phyloP scores from a whole-genome alignment of 192 early-diverging fungal species.

The Entrophospora sp. region DNA sequence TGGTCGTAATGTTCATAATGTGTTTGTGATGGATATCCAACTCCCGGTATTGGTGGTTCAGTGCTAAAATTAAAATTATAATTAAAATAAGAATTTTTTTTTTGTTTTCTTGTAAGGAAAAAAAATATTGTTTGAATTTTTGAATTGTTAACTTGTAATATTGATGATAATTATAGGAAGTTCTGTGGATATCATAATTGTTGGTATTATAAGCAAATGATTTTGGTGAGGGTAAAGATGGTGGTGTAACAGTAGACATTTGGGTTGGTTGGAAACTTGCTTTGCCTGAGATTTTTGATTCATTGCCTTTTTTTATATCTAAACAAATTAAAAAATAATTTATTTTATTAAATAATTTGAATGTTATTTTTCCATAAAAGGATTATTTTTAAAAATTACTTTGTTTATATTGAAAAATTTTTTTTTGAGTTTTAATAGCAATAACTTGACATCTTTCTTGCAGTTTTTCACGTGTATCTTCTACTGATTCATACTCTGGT shows the following conservation, averaged over 20 bases:
- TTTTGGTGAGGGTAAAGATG: too few relatives aligned
- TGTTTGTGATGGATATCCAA: conserved; percentile 5
- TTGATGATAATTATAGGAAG: too few relatives aligned
- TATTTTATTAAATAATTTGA: not conserved
- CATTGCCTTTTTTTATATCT: not conserved
- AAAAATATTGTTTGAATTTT: not conserved
- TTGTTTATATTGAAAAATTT: not conserved
- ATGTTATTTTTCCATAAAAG: not conserved
- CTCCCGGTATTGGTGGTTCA: conserved; percentile 19
- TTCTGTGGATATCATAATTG: too few relatives aligned
- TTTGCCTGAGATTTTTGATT: not conserved
- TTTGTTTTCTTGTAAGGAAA: not conserved
- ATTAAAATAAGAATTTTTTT: not conserved
- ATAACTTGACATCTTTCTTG: conserved; percentile 24
- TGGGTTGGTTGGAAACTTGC: not conserved
- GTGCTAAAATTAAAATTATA: not conserved
- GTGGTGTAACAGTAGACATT: not conserved
- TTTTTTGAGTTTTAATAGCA: conserved; percentile 13
- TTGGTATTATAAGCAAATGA: too few relatives aligned
- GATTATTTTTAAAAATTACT: not conserved
- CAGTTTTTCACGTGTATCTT: conserved; percentile 37
- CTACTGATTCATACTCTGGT: conserved; percentile 31
- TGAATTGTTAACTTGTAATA: too few relatives aligned
- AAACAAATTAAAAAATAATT: not conserved
- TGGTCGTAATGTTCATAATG: not conserved